Evolutionary conservation across 2,329 filamentous ascomycete species (phyloP).

Genomic region (Pseudogymnoascus sp.): DNA sequence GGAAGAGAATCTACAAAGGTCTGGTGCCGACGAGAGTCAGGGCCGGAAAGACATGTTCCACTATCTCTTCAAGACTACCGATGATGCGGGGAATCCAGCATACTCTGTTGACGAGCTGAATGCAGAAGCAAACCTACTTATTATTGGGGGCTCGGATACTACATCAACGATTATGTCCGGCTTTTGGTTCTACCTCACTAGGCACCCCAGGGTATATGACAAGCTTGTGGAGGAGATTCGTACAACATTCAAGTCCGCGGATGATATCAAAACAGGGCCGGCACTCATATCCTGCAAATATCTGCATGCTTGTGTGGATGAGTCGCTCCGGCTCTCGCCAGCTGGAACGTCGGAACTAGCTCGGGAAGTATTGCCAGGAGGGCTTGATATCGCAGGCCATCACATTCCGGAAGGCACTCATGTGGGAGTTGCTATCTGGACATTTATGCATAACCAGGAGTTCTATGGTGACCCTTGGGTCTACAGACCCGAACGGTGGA

Average conservation of each 20-base stretch:
- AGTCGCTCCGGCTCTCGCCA: slow-evolving; percentile 38
- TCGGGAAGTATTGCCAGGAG: not conserved
- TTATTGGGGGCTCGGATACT: slow-evolving; percentile 7
- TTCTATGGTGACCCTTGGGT: not conserved
- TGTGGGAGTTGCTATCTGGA: not conserved
- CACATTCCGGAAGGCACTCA: not conserved
- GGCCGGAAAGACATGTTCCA: slow-evolving; percentile 5
- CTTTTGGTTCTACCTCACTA: slow-evolving; percentile 30
- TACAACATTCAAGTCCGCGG: slow-evolving; percentile 26
- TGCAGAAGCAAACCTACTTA: slow-evolving; percentile 16
- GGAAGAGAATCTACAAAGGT: not conserved
- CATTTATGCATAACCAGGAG: not conserved
- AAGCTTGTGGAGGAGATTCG: slow-evolving; percentile 28
- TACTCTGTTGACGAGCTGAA: slow-evolving; percentile 8
- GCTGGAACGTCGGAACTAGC: not conserved
- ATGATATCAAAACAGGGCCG: slow-evolving; percentile 24
- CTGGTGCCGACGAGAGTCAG: not conserved
- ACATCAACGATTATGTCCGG: slow-evolving; percentile 18
- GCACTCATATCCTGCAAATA: slow-evolving; percentile 17
- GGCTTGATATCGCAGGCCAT: not conserved
- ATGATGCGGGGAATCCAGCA: not conserved
- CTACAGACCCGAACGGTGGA: slow-evolving; percentile 18
- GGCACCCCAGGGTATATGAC: slow-evolving; percentile 21
- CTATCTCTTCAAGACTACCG: not conserved
- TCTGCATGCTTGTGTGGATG: slow-evolving; percentile 38